These are phyloP conservation scores for Ceratocystis colombiana DNA, from an alignment of 2,329 filamentous ascomycete genomes.

Conservation along the genomic window DNA sequence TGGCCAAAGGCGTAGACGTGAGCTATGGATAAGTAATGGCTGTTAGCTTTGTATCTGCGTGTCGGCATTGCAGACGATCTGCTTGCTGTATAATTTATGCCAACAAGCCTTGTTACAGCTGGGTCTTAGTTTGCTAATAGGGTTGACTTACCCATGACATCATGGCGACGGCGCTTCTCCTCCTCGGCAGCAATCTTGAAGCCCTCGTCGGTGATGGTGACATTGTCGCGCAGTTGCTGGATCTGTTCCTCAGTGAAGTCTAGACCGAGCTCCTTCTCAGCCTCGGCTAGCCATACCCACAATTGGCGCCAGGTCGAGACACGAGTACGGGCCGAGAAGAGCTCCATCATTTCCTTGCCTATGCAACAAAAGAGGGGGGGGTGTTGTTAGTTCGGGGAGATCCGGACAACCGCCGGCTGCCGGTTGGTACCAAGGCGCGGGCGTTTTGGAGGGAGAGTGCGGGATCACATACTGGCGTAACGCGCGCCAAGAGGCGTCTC, in stretches of 20 bases:
- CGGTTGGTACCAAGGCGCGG: background rate
- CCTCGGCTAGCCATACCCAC: constrained; percentile 76
- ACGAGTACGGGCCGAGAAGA: constrained; percentile 69
- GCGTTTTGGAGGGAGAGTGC: background rate
- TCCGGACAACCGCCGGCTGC: constrained; percentile 12
- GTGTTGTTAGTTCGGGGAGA: constrained; percentile 9
- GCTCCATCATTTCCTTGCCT: constrained; percentile 56
- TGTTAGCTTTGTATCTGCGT: constrained; percentile 48
- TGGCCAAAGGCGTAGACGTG: constrained; percentile 66
- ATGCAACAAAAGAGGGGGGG: background rate
- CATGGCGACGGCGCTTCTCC: constrained; percentile 60
- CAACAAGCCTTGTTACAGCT: background rate
- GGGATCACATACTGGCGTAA: constrained; percentile 48
- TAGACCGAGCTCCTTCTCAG: constrained; percentile 70
- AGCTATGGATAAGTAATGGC: constrained; percentile 27
- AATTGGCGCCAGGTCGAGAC: constrained; percentile 73
- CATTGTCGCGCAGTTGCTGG: constrained; percentile 62
- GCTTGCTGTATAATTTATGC: constrained; percentile 10
- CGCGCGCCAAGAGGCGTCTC: constrained; percentile 60
- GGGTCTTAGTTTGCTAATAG: background rate
- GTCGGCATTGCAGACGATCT: background rate
- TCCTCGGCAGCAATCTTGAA: constrained; percentile 66
- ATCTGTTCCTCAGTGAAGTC: constrained; percentile 64
- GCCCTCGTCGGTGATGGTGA: constrained; percentile 66
- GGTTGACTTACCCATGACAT: constrained; percentile 25